phyloP scores from a whole-genome alignment of 768 basidiomycete species.

The Hydnomerulius pinastri region DNA sequence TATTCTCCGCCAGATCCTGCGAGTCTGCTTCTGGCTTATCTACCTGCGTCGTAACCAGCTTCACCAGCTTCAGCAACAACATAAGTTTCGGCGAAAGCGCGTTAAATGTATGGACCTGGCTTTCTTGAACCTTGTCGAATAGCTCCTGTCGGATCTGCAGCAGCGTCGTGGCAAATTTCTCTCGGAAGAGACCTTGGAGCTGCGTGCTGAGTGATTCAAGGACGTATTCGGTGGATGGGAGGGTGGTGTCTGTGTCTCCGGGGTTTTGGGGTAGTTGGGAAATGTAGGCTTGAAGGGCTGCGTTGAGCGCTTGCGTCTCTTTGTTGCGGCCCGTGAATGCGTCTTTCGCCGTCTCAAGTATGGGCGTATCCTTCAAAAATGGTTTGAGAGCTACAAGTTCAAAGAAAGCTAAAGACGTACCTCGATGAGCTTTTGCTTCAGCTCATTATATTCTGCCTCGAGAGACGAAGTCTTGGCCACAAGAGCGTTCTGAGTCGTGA shows the following conservation, averaged over 20 bases:
- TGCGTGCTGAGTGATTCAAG: conserved; percentile 26
- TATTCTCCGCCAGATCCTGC: neutral
- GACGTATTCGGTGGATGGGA: conserved; percentile 33
- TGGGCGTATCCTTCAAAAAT: conserved; percentile 14
- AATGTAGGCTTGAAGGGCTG: conserved; percentile 33
- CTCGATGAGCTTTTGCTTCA: conserved; percentile 27
- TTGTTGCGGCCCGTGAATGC: conserved; percentile 20
- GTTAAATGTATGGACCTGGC: conserved; percentile 21
- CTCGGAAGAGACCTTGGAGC: conserved; percentile 26
- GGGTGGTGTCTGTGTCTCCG: conserved; percentile 8
- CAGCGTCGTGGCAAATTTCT: conserved; percentile 22
- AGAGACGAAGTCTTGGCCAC: conserved; percentile 22
- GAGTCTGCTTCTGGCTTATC: conserved; percentile 19
- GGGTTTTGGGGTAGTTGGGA: conserved; percentile 28
- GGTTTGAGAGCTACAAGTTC: neutral
- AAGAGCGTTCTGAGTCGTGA: conserved; percentile 27
- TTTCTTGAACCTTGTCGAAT: conserved; percentile 21
- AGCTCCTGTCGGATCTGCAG: conserved; percentile 25
- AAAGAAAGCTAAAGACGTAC: conserved; percentile 16
- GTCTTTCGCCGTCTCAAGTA: conserved; percentile 14
- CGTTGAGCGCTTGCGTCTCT: conserved; percentile 31
- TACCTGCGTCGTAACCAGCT: conserved; percentile 29
- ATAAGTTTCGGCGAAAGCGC: conserved; percentile 28
- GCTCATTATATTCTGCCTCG: conserved; percentile 29
- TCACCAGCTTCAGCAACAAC: conserved; percentile 31